A percentile compares a stretch with the other conserved stretches of the same genome.
Evolutionary conservation across 805 yeast species (phyloP).

Genomic region (Myxozyma monticola): DNA sequence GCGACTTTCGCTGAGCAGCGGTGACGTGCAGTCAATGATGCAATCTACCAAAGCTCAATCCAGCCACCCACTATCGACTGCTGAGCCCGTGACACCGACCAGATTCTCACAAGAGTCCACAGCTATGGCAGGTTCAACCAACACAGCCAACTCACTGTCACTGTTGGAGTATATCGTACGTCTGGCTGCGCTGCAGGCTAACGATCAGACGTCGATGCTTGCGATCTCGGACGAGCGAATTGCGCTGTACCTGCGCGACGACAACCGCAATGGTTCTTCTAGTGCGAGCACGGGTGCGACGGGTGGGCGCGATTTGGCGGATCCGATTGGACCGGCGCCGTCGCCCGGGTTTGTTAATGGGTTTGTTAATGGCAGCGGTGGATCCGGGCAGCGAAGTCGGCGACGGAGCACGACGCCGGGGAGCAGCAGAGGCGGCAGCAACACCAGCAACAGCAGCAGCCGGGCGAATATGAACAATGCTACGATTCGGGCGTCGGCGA

Average conservation of each 20-base stretch:
- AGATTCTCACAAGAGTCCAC: not conserved
- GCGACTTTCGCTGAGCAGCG: conserved; percentile 14
- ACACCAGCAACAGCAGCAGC: not conserved
- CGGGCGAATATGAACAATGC: not conserved
- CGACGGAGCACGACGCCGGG: not conserved
- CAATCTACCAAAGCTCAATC: not conserved
- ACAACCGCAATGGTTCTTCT: conserved; percentile 36
- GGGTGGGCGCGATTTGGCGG: conserved; percentile 16
- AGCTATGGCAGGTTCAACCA: not conserved
- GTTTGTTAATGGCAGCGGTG: no score
- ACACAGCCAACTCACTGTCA: conserved; percentile 41
- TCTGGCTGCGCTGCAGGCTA: conserved; percentile 58
- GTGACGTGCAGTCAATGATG: conserved; percentile 18
- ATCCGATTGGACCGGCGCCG: conserved; percentile 27
- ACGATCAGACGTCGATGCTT: conserved; percentile 55
- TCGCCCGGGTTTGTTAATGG: no score
- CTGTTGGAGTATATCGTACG: conserved; percentile 65
- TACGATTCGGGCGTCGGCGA: conserved; percentile 4
- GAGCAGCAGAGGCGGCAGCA: not conserved
- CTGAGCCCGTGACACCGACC: no score
- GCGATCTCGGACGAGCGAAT: conserved; percentile 67
- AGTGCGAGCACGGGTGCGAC: not conserved
- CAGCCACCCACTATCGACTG: not conserved
- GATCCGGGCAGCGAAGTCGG: no score
- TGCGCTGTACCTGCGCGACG: conserved; percentile 61